Percentiles rank a stretch among this genome's conserved stretches.
These are phyloP conservation scores for Wallemia ichthyophaga DNA, from an alignment of 1,284 basidiomycete species.

Conservation along the genomic window DNA sequence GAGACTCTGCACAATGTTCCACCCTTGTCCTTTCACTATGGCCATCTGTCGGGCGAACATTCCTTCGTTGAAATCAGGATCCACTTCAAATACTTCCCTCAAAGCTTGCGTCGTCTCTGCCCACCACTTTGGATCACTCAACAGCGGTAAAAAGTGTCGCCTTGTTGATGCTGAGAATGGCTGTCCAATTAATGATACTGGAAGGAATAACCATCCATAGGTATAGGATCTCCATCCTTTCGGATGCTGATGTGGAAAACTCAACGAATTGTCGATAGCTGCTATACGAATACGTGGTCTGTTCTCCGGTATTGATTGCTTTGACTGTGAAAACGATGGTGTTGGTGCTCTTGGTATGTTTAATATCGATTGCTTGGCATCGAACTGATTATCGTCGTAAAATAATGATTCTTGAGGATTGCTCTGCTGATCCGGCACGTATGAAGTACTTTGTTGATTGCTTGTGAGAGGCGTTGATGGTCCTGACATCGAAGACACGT, in stretches of 20 bases:
- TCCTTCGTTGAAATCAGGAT: slow-evolving; percentile 26
- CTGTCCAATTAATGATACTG: slow-evolving; percentile 14
- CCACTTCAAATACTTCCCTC: slow-evolving; percentile 40
- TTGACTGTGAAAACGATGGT: slow-evolving; percentile 8
- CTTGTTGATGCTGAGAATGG: slow-evolving; percentile 58
- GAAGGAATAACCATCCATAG: slow-evolving; percentile 45
- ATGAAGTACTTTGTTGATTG: slow-evolving; percentile 1
- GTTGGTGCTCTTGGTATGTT: slow-evolving; percentile 2
- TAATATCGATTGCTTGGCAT: not conserved
- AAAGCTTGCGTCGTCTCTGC: slow-evolving; percentile 50
- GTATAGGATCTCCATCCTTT: slow-evolving; percentile 67
- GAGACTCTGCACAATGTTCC: slow-evolving; percentile 58
- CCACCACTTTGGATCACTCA: slow-evolving; percentile 69
- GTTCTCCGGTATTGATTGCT: slow-evolving; percentile 13
- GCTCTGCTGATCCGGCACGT: slow-evolving; percentile 3
- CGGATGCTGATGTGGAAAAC: slow-evolving; percentile 44
- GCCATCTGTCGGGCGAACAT: slow-evolving; percentile 35
- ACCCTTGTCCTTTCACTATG: slow-evolving; percentile 71
- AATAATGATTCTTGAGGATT: slow-evolving; percentile 2
- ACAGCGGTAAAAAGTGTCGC: slow-evolving; percentile 44
- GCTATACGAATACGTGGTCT: slow-evolving; percentile 38
- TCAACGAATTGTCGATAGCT: slow-evolving; percentile 75
- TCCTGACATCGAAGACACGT: slow-evolving; percentile 18
- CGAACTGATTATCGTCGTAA: slow-evolving; percentile 1
- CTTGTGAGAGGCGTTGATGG: slow-evolving; percentile 1